Evolutionary conservation across 164 flowering plant genomes (phyloP), one percentile per base, ranked within the genome.

Genomic region (Umbellularia californica): DNA sequence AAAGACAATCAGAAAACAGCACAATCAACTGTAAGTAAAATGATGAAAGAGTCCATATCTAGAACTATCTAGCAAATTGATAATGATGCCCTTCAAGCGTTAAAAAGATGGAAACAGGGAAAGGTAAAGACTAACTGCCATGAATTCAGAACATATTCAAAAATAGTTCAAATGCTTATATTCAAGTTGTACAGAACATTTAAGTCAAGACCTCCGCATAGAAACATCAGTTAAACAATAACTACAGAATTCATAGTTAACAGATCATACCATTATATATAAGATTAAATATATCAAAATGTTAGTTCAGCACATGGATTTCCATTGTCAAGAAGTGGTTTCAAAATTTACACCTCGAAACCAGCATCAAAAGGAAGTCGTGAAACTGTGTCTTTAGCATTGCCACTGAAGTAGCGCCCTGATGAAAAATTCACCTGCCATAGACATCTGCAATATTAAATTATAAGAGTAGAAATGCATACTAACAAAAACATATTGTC

Each of bases 351-450:
- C 75, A 95, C 99, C 99, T 95, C 99, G 84, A 95, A 95, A 69
- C 99, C 99, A 81, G 94, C 93, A 92, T 95, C 97, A 81, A 93
- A 89, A 64, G 99, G 99, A 81, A 95, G 99, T 66, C 80, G 84
- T 47, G 93, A 80, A 2, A 51, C 76, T 30, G 79, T 10, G 20
- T 85, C 91, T 33, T 85, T 77, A 63, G 74, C 75, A 50, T 70
- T 81, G 50, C 94, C 93, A 81, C 86, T 73, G 76, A 95, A 95
- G 84, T 95, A 95, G 55, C 92, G 89, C 14, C 99, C 99, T 50
- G 99, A 95, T 82, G 95, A 93, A 84, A 87, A 95, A 81, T 95
- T 95, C 23, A 95, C 99, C 98, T 95, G 88, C 64, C 33, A 58
- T 23, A 2, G 23, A 69, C 28, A 50, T 41, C 15, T 69, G 28